Percentiles rank a stretch among this genome's conserved stretches.
phyloP scores from a whole-genome alignment of 805 yeast genomes.

The Wickerhamomyces bisporus region DNA sequence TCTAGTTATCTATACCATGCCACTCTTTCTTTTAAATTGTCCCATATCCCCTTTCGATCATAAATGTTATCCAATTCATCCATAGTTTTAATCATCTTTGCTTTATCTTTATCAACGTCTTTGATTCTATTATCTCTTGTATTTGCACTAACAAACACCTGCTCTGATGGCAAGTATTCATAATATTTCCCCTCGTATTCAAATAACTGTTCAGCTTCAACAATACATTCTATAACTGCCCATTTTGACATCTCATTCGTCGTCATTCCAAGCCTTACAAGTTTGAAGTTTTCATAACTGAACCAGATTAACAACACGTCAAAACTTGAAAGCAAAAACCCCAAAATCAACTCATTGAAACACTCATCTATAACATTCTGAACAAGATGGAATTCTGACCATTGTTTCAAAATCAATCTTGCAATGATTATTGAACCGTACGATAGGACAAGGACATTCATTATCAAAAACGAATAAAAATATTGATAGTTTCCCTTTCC shows the following conservation, averaged over 20 bases:
- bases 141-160: constrained; percentile 20
- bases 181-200: constrained; percentile 7
- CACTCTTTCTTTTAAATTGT: constrained; percentile 15
- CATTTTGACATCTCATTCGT: constrained; percentile 73
- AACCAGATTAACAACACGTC: constrained; percentile 41
- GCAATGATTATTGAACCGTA: constrained; percentile 35
- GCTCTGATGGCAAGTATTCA: constrained; percentile 18
- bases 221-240: constrained; percentile 53
- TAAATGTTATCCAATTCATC: constrained; percentile 17
- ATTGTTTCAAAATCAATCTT: constrained; percentile 5
- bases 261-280: constrained; percentile 62
- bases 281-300: constrained; percentile 38
- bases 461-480: constrained; percentile 50
- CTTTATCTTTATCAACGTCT: constrained; percentile 2
- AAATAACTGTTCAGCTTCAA: constrained; percentile 35
- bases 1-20: constrained; percentile 5
- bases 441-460: constrained; percentile 39
- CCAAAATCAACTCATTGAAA: constrained; percentile 21
- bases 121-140: constrained; percentile 10
- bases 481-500: constrained; percentile 60
- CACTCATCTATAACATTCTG: constrained; percentile 1
- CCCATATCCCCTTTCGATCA: constrained; percentile 17
- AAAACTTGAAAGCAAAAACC: constrained; percentile 40
- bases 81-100: constrained; percentile 7
- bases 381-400: background rate